Conservation (phyloP, 192 early-diverging fungal genomes). For the Podila epicladia region DNA sequence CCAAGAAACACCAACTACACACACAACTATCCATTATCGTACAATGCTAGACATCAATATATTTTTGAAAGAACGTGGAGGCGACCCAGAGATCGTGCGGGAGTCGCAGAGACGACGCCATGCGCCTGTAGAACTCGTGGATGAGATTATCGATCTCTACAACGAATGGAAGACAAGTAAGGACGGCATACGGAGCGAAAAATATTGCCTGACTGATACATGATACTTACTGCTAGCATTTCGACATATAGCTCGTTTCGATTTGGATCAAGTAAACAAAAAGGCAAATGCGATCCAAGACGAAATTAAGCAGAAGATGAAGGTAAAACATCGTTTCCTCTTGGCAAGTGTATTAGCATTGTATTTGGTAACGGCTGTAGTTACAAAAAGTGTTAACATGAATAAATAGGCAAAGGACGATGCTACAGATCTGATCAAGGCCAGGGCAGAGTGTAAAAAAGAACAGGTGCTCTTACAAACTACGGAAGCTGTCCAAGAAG, state of each 20-base stretch:
- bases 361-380: background rate
- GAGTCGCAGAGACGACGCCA: slow-evolving; percentile 95
- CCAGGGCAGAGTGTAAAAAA: slow-evolving; percentile 79
- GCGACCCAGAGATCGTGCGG: slow-evolving; percentile 90
- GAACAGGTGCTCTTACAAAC: slow-evolving; percentile 74
- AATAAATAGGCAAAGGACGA: slow-evolving; percentile 79
- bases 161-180: slow-evolving; percentile 88
- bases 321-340: slow-evolving; percentile 54
- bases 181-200: background rate
- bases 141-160: slow-evolving; percentile 91
- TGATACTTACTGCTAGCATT: no score
- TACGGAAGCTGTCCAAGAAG: slow-evolving; percentile 81
- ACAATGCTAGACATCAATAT: slow-evolving; percentile 93
- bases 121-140: slow-evolving; percentile 84
- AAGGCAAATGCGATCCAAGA: slow-evolving; percentile 92
- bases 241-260: slow-evolving; percentile 72
- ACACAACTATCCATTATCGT: no score
- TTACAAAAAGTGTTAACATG: no score
- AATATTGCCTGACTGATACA: no score
- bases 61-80: slow-evolving; percentile 89
- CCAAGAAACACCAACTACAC: no score
- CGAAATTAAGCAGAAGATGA: slow-evolving; percentile 87
- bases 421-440: slow-evolving; percentile 70
- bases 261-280: slow-evolving; percentile 90
- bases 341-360: background rate